A percentile compares a stretch with the other conserved stretches of the same genome.
phyloP scores from a whole-genome alignment of 2,329 filamentous ascomycete species.

The Blumeria graminis region DNA sequence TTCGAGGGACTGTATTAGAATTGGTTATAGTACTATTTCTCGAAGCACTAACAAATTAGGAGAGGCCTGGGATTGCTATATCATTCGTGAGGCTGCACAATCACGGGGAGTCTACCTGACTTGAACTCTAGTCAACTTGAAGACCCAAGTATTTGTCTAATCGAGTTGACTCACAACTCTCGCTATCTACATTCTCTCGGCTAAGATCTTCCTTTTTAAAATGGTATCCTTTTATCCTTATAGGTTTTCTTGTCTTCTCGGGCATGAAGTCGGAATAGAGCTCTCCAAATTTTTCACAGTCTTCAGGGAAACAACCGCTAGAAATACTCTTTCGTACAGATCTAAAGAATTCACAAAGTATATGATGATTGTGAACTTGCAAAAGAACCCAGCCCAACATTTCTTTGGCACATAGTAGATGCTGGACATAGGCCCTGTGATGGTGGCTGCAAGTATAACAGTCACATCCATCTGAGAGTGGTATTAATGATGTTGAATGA shows the following conservation, averaged over 20 bases:
- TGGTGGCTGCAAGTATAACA: constrained; percentile 74
- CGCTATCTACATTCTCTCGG: no score
- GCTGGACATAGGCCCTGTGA: constrained; percentile 68
- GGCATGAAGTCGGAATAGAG: constrained; percentile 51
- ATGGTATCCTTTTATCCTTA: constrained; percentile 61
- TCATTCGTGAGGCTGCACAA: no score
- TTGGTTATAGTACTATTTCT: no score
- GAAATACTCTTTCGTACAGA: constrained; percentile 41
- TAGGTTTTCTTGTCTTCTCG: constrained; percentile 48
- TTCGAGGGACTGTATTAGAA: no score
- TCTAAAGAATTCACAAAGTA: constrained; percentile 49
- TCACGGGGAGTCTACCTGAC: no score
- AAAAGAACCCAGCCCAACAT: constrained; percentile 92
- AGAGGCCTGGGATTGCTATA: no score
- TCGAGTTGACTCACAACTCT: no score
- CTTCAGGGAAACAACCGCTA: constrained; percentile 31
- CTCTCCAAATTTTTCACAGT: constrained; percentile 19
- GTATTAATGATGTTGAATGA: constrained; percentile 35
- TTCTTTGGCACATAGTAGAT: constrained; percentile 72
- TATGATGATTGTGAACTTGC: constrained; percentile 71
- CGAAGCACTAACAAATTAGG: no score
- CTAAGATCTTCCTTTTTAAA: constrained; percentile 30
- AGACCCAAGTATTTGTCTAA: no score
- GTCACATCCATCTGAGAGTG: constrained; percentile 37
- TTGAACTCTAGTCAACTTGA: no score